Conservation (phyloP, 2,329 filamentous ascomycete genomes). For the Pseudophaeomoniella oleicola region DNA sequence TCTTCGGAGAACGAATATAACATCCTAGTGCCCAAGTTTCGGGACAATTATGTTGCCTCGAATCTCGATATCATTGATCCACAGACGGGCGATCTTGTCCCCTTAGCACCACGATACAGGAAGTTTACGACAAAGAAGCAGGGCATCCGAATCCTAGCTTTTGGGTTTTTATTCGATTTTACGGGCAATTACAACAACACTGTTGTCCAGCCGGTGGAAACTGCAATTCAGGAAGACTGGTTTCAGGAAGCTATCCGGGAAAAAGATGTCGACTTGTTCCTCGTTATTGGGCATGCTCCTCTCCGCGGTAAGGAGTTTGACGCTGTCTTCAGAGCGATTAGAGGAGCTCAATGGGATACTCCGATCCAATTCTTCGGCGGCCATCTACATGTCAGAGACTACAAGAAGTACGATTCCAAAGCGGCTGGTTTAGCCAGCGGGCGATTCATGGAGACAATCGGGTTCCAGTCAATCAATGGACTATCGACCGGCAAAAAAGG, state of each 20-base stretch:
- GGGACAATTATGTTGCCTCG: constrained; percentile 68
- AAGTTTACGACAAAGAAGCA: constrained; percentile 88
- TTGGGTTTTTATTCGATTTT: constrained; percentile 94
- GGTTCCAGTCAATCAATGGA: constrained; percentile 77
- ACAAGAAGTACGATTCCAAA: constrained; percentile 61
- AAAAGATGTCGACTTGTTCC: constrained; percentile 65
- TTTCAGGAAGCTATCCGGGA: constrained; percentile 76
- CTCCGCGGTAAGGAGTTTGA: constrained; percentile 68
- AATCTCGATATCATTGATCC: constrained; percentile 81
- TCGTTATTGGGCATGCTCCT: constrained; percentile 75
- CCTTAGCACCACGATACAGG: constrained; percentile 68
- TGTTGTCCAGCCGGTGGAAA: constrained; percentile 61
- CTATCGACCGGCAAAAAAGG: constrained; percentile 27
- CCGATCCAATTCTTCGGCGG: constrained; percentile 89
- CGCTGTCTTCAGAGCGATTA: constrained; percentile 62
- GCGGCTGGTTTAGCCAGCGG: constrained; percentile 74
- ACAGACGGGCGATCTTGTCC: constrained; percentile 52
- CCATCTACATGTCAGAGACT: constrained; percentile 79
- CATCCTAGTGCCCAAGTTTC: constrained; percentile 70
- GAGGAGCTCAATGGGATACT: constrained; percentile 59
- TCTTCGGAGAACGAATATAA: constrained; percentile 67
- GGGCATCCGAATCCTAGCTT: constrained; percentile 67
- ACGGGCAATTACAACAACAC: constrained; percentile 84
- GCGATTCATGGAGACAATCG: constrained; percentile 87
- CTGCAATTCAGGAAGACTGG: constrained; percentile 74